Evolutionary conservation across 805 yeast genomes (phyloP).

Genomic region (Jamesozyma lodderae): DNA sequence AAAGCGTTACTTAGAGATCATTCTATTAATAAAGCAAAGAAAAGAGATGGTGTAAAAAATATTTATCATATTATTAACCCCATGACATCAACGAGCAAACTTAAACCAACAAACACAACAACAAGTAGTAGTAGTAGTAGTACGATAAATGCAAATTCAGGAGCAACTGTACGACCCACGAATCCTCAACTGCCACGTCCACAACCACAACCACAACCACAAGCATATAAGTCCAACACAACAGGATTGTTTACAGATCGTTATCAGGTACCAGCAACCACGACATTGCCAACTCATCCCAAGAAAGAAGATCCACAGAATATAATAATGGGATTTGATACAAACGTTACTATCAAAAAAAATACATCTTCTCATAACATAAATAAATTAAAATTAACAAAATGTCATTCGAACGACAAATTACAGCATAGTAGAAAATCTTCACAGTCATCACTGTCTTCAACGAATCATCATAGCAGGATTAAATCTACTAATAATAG

Average conservation of each 20-base stretch:
- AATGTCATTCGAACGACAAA: not conserved
- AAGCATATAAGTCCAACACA: conserved; percentile 2
- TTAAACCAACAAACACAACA: not conserved
- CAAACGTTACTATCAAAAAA: conserved; percentile 8
- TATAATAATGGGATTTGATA: conserved; percentile 22
- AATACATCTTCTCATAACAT: not conserved
- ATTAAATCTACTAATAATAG: not conserved
- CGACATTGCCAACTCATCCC: conserved; percentile 1
- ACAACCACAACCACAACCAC: not conserved
- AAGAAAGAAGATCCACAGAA: conserved; percentile 15
- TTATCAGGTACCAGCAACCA: not conserved
- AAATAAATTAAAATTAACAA: not conserved
- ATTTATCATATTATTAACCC: conserved; percentile 25
- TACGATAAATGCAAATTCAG: too few relatives aligned
- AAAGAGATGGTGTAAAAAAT: conserved; percentile 30
- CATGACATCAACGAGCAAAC: not conserved
- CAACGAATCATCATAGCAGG: not conserved
- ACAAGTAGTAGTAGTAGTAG: not conserved
- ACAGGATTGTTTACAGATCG: conserved; percentile 3
- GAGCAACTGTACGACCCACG: not conserved
- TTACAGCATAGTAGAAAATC: not conserved
- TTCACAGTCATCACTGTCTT: not conserved
- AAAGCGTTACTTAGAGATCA: conserved; percentile 23
- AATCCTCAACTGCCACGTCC: not conserved
- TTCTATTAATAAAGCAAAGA: conserved; percentile 24